Evolutionary conservation across 331 rosid genomes (phyloP).

Genomic region (Malus hybrid): DNA sequence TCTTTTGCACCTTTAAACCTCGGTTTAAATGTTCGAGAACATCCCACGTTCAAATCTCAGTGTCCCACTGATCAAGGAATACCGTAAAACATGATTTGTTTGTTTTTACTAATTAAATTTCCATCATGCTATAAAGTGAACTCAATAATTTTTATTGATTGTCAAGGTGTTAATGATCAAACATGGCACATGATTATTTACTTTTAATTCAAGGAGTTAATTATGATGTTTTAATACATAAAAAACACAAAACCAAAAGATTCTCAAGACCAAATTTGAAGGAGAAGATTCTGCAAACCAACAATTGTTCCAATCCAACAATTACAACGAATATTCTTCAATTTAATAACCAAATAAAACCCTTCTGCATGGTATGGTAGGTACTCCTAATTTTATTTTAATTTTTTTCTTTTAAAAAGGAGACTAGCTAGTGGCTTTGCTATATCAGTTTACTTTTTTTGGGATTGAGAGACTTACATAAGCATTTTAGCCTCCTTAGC

Average conservation of each 20-base stretch:
- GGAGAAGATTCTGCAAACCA: background rate
- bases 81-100: background rate
- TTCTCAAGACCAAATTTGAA: background rate
- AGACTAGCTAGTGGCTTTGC: rapidly evolving
- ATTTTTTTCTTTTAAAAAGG: no score
- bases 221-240: background rate
- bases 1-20: no score
- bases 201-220: background rate
- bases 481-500: no score
- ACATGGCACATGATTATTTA: background rate
- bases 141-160: background rate
- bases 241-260: background rate
- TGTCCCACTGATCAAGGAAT: no score
- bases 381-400: background rate
- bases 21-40: no score
- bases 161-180: conserved; percentile 1
- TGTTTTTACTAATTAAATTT: background rate
- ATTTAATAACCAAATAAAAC: background rate
- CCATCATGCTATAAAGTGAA: background rate
- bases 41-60: no score
- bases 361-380: background rate
- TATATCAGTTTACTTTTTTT: no score
- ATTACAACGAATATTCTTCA: background rate
- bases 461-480: rapidly evolving
- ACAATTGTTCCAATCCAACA: background rate